Evolutionary conservation across 805 yeast genomes (phyloP), one percentile per base, ranked within the genome.

Genomic region (Saturnispora saitoi): DNA sequence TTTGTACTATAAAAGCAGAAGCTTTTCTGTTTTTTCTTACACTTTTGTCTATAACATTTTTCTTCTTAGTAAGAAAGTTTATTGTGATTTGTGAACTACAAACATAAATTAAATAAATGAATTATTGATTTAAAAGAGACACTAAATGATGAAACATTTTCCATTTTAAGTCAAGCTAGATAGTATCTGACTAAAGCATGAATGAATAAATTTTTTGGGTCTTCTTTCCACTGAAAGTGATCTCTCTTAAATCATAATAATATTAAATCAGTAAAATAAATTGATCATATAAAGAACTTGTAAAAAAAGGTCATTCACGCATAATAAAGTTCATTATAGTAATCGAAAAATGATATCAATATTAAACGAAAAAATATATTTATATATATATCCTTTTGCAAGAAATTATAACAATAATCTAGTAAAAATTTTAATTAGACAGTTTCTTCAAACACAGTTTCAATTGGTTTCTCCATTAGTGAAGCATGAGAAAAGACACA

Each of bases 401-500:
- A n/a, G n/a, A n/a, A n/a, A n/a, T n/a, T n/a, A n/a, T n/a, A 24
- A 24, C 28, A 24, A 24, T 36, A 2, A 36, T 9, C 10, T 20
- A 22, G n/a, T 10, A 12, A 12, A 14, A 17, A 44, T 38, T 32
- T 24, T 42, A 17, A 7, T 22, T 42, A 71, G 53, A 71, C 76
- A 41, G 59, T 55, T 65, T 90, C 98, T 67, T 90, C 96, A 62
- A 93, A 93, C 19, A 93, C 97, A 32, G 95, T 85, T 72, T 93
- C 99, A 56, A 93, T 87, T 40, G 99, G 99, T 70, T 93, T 93
- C 65, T 93, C 99, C 84, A 93, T 78, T 55, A 93, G 75, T 14
- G 91, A 72, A 41, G 99, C 99, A 68, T 93, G 99, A 4, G 95
- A 78, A 49, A 90, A 71, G 37, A 93, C 90, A 45, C 84, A 68